Evolutionary conservation across 352 stramenopile species (phyloP).

Genomic region (Globisporangium nodosum): DNA sequence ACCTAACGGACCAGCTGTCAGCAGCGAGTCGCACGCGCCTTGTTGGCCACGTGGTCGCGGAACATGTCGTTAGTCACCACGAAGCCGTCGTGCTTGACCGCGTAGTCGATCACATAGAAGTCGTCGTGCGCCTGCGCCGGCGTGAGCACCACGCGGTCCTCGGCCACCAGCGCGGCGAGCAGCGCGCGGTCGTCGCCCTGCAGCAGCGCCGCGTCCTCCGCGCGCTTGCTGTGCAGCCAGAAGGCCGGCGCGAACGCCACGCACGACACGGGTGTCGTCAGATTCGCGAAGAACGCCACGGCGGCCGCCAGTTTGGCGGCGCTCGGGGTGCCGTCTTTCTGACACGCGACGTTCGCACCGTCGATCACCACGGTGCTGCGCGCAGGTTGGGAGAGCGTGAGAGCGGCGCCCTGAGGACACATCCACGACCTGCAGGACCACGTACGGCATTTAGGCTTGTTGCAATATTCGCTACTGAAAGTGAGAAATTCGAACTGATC

Average conservation of each 20-base stretch:
- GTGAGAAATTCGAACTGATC: too few species aligned
- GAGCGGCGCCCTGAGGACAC: background rate
- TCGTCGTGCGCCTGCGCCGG: constrained; percentile 86
- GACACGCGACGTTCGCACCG: constrained; percentile 66
- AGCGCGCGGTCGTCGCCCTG: constrained; percentile 41
- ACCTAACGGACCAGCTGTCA: background rate
- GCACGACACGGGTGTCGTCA: constrained; percentile 39
- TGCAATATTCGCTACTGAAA: too few species aligned
- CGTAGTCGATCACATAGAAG: constrained; percentile 91
- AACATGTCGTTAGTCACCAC: constrained; percentile 93
- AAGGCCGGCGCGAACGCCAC: constrained; percentile 79
- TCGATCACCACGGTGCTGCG: constrained; percentile 61
- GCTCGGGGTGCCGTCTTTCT: constrained; percentile 41
- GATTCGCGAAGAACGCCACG: constrained; percentile 56
- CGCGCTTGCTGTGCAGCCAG: constrained; percentile 65
- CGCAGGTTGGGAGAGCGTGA: background rate
- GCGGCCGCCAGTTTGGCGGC: constrained; percentile 45
- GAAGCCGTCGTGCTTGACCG: constrained; percentile 81
- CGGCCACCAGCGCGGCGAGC: constrained; percentile 47
- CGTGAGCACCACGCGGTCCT: constrained; percentile 70
- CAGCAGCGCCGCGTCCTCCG: constrained; percentile 23
- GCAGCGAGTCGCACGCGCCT: constrained; percentile 21
- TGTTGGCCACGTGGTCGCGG: constrained; percentile 80
- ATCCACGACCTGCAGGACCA: background rate
- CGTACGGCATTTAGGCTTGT: too few species aligned